These are phyloP conservation scores for Cladophialophora yegresii DNA, from an alignment of 2,329 filamentous ascomycete species.

Conservation along the genomic window DNA sequence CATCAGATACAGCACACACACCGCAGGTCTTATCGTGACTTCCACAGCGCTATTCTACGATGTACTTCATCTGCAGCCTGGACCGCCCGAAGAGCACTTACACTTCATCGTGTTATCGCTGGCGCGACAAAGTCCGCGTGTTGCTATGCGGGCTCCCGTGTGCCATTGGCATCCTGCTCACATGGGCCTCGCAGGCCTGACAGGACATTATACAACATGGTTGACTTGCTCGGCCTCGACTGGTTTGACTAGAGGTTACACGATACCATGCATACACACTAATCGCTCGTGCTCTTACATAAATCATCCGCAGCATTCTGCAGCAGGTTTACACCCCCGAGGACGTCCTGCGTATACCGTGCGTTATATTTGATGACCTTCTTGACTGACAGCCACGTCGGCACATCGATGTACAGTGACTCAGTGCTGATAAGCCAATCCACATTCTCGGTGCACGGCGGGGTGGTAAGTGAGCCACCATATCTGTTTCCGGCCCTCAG, in stretches of 20 bases:
- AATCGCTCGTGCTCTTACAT: background rate
- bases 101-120: background rate
- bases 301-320: conserved; percentile 5
- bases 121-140: too few species aligned
- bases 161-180: too few species aligned
- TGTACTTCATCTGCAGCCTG: background rate
- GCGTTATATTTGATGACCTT: conserved; percentile 11
- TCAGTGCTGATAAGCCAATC: conserved; percentile 1
- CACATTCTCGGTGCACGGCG: conserved; percentile 6
- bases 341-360: conserved; percentile 7
- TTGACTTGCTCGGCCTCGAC: background rate
- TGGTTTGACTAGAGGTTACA: background rate
- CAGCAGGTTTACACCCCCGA: background rate
- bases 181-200: background rate
- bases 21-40: background rate
- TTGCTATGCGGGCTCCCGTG: background rate
- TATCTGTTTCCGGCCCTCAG: background rate
- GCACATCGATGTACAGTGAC: background rate
- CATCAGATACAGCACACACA: background rate
- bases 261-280: background rate
- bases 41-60: background rate
- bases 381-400: background rate
- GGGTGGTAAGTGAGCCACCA: conserved; percentile 1
- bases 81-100: background rate
- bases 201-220: background rate